These are phyloP conservation scores for Arabis alpina DNA, from an alignment of 345 rosid species.

Conservation along the genomic window DNA sequence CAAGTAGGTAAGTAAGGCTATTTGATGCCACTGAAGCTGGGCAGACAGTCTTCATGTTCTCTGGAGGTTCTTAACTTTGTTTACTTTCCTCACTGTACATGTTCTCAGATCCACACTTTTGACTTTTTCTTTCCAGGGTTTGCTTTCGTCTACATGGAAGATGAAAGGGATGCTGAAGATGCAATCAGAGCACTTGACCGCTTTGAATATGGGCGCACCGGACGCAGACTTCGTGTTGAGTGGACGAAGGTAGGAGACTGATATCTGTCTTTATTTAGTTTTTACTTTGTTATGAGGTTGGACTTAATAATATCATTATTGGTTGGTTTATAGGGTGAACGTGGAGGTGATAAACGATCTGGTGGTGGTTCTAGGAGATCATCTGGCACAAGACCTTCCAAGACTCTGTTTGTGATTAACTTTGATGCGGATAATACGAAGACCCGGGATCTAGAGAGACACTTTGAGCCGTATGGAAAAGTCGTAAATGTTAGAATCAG, in stretches of 20 bases:
- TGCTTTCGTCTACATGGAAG: conserved; percentile 96
- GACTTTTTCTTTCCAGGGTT: conserved; percentile 51
- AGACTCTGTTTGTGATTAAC: conserved; percentile 92
- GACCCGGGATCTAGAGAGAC: conserved; percentile 90
- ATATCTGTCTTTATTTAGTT: too few species aligned
- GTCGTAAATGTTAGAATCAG: conserved; percentile 86
- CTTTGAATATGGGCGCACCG: conserved; percentile 81
- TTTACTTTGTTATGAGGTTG: too few species aligned
- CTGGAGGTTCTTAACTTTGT: conserved; percentile 43
- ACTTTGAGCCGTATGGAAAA: conserved; percentile 92
- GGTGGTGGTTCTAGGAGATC: conserved; percentile 63
- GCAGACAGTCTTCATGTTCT: conserved; percentile 33
- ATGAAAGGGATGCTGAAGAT: conserved; percentile 97
- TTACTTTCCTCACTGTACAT: not conserved
- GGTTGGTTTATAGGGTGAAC: conserved; percentile 61
- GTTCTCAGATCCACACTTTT: not conserved
- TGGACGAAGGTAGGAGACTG: conserved; percentile 76
- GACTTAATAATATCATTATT: too few species aligned
- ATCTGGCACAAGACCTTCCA: conserved; percentile 75
- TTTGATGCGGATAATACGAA: conserved; percentile 85
- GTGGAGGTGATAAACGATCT: conserved; percentile 61
- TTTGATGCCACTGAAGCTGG: conserved; percentile 34
- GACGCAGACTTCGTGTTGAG: conserved; percentile 94
- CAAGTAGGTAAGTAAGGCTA: conserved; percentile 35
- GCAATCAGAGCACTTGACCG: conserved; percentile 91